Conservation (phyloP, 768 basidiomycete species). For the Xanthoconium stramineum region DNA sequence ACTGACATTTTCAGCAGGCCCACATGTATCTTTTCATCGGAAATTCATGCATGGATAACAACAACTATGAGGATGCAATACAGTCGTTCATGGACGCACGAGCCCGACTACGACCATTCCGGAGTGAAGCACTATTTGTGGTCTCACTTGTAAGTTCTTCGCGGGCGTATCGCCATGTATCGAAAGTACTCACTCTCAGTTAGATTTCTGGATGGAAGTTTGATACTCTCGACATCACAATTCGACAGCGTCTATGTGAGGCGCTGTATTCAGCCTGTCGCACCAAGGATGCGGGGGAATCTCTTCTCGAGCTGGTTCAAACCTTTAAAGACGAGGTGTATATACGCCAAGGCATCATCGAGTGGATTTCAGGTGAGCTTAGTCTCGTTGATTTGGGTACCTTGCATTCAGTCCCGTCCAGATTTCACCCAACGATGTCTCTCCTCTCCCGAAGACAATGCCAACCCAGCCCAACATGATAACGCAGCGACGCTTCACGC, state of each 20-base stretch:
- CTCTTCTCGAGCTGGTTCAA: too few species aligned
- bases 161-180: background rate
- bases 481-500: too few species aligned
- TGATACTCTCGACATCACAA: background rate
- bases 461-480: too few species aligned
- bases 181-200: background rate
- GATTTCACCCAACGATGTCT: too few species aligned
- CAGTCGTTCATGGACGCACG: background rate
- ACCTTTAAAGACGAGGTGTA: too few species aligned
- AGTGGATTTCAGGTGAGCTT: too few species aligned
- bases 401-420: too few species aligned
- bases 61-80: background rate
- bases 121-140: background rate
- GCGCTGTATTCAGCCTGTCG: background rate
- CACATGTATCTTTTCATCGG: background rate
- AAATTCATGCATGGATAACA: background rate
- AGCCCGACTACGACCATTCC: background rate
- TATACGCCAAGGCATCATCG: too few species aligned
- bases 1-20: background rate
- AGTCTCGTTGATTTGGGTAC: too few species aligned
- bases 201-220: background rate
- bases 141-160: background rate
- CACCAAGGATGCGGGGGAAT: background rate
- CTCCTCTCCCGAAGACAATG: too few species aligned
- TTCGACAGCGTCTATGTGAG: background rate